Evolutionary conservation across 306 rosid species (phyloP).

Genomic region (Castanopsis chinensis): DNA sequence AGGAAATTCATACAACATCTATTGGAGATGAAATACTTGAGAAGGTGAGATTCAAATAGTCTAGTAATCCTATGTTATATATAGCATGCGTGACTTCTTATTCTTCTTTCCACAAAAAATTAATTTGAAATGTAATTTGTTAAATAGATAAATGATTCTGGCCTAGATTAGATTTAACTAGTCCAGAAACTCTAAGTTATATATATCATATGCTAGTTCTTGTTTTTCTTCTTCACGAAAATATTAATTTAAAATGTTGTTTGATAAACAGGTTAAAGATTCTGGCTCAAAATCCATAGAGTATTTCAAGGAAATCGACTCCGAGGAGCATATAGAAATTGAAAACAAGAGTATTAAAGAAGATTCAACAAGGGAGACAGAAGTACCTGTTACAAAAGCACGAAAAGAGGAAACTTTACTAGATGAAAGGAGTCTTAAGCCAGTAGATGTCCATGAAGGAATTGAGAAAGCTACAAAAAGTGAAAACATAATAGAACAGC

Average conservation of each 20-base stretch:
- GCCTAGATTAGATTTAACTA: background rate
- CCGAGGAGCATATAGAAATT: background rate
- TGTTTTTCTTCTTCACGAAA: too few species aligned
- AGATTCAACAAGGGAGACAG: background rate
- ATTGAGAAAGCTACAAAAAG: background rate
- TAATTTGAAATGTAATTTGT: too few species aligned
- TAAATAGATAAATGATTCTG: background rate
- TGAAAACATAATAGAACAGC: background rate
- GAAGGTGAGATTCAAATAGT: conserved; percentile 20
- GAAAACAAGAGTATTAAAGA: background rate
- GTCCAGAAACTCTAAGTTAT: background rate
- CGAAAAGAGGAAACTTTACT: background rate
- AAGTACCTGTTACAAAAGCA: background rate
- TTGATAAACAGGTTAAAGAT: conserved; percentile 10
- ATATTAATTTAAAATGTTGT: too few species aligned
- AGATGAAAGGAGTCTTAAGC: background rate
- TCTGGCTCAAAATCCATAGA: conserved; percentile 2
- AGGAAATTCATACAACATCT: background rate
- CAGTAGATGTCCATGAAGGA: background rate
- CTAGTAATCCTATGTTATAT: too few species aligned
- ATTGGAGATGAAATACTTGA: background rate
- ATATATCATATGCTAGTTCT: too few species aligned
- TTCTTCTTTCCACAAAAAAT: too few species aligned
- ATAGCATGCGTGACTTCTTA: too few species aligned
- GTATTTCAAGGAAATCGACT: background rate